Conservation (phyloP, 352 stramenopile species). For the Globisporangium nagaii region DNA sequence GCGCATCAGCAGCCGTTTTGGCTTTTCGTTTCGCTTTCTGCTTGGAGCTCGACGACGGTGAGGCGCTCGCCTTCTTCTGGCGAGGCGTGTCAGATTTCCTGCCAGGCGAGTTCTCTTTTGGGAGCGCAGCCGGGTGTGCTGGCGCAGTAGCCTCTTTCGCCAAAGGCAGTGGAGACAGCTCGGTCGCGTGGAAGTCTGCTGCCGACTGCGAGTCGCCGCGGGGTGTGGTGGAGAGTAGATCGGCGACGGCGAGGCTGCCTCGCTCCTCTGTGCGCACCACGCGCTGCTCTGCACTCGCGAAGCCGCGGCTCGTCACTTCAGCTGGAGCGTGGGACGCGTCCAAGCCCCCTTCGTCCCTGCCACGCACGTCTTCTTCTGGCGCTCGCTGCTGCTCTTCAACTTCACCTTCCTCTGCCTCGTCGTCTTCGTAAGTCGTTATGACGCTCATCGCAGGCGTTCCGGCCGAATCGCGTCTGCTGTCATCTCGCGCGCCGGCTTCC, state of each 20-base stretch:
- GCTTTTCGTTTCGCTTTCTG: slow-evolving; percentile 5
- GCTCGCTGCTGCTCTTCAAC: not conserved
- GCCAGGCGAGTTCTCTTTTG: not conserved
- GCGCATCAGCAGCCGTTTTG: not conserved
- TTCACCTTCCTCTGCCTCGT: not conserved
- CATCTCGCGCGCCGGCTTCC: not conserved
- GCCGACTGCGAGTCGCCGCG: not conserved
- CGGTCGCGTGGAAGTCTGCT: not conserved
- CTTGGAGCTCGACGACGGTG: not conserved
- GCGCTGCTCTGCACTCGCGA: not conserved
- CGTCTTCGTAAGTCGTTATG: not conserved
- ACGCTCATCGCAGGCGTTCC: not conserved
- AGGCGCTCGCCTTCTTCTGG: not conserved
- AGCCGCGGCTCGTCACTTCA: not conserved
- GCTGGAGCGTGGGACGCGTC: not conserved
- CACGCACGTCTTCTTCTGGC: not conserved
- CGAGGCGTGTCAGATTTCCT: not conserved
- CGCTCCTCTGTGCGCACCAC: not conserved
- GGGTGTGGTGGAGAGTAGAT: not conserved
- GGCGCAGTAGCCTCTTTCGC: not conserved
- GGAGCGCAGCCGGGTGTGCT: not conserved
- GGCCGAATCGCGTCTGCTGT: not conserved
- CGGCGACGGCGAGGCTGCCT: not conserved
- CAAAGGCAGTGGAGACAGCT: not conserved
- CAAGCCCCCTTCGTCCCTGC: not conserved